phyloP scores from a whole-genome alignment of 192 early-diverging fungal genomes.

The Coemansia sp. region DNA sequence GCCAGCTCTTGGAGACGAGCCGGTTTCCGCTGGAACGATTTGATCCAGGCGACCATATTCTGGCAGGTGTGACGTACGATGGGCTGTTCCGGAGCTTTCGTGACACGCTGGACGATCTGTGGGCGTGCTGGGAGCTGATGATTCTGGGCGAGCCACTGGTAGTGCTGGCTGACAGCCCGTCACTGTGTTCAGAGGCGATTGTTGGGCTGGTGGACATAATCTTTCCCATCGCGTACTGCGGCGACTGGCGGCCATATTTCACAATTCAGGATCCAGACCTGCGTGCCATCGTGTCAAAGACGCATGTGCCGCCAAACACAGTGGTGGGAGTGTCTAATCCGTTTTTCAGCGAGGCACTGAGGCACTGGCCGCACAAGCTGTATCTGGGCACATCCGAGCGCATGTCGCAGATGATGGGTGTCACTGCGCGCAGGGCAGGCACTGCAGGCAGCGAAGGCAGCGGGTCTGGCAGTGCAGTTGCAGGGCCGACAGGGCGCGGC shows the following conservation, averaged over 20 bases:
- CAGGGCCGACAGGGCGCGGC: conserved; percentile 1
- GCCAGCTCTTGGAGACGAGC: conserved; percentile 73
- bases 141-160: conserved; percentile 86
- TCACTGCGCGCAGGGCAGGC: conserved; percentile 14
- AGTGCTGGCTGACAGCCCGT: conserved; percentile 84
- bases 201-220: conserved; percentile 84
- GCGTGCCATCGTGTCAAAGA: conserved; percentile 56
- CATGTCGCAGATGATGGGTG: conserved; percentile 50
- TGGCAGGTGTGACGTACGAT: conserved; percentile 65
- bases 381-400: conserved; percentile 55
- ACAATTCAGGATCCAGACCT: conserved; percentile 96
- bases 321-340: conserved; percentile 96
- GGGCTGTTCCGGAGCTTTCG: conserved; percentile 77
- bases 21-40: conserved; percentile 66
- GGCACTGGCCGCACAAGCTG: conserved; percentile 91
- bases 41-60: conserved; percentile 69
- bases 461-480: conserved; percentile 9
- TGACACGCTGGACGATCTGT: conserved; percentile 76
- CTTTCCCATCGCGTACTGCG: conserved; percentile 94
- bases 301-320: conserved; percentile 70
- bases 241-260: conserved; percentile 95
- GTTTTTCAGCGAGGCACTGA: conserved; percentile 84
- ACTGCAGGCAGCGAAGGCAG: conserved; percentile 9
- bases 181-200: conserved; percentile 82
- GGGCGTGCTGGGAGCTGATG: conserved; percentile 94